A percentile compares a stretch with the other conserved stretches of the same genome.
Evolutionary conservation across 192 early-diverging fungal species (phyloP).

Genomic region (Mortierella claussenii): DNA sequence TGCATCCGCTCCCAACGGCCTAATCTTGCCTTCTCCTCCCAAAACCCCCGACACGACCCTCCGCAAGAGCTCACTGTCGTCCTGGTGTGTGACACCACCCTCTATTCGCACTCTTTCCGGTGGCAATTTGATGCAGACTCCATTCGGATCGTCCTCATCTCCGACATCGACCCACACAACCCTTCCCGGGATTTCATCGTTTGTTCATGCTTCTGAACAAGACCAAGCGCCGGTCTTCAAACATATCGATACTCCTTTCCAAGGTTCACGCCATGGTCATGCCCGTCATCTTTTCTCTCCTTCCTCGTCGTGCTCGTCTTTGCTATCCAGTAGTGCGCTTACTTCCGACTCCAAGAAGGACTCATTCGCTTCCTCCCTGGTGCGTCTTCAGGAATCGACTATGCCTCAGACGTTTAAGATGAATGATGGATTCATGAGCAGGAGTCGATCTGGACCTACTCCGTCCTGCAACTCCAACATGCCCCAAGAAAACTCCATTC

Average conservation of each 20-base stretch:
- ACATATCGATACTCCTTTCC: neutral
- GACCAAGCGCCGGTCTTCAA: neutral
- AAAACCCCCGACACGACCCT: slow-evolving; percentile 34
- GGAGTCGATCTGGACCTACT: neutral
- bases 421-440: neutral
- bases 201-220: slow-evolving; percentile 27
- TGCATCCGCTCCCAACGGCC: slow-evolving; percentile 3
- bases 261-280: neutral
- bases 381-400: slow-evolving; percentile 20
- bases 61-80: slow-evolving; percentile 21
- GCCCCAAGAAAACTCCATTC: neutral
- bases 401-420: neutral
- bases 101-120: neutral
- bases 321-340: neutral
- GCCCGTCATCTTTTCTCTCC: slow-evolving; percentile 1
- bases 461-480: neutral
- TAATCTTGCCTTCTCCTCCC: slow-evolving; percentile 42
- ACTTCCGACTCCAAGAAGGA: neutral
- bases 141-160: neutral
- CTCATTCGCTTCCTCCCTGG: slow-evolving; percentile 9
- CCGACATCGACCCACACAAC: slow-evolving; percentile 6
- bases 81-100: slow-evolving; percentile 33
- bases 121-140: slow-evolving; percentile 2
- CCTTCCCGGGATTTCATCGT: slow-evolving; percentile 40
- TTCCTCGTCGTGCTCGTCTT: neutral